Percentiles rank a stretch among this genome's conserved stretches.
These are phyloP conservation scores for Pueraria montana DNA, from an alignment of 306 rosid genomes.

Conservation along the genomic window DNA sequence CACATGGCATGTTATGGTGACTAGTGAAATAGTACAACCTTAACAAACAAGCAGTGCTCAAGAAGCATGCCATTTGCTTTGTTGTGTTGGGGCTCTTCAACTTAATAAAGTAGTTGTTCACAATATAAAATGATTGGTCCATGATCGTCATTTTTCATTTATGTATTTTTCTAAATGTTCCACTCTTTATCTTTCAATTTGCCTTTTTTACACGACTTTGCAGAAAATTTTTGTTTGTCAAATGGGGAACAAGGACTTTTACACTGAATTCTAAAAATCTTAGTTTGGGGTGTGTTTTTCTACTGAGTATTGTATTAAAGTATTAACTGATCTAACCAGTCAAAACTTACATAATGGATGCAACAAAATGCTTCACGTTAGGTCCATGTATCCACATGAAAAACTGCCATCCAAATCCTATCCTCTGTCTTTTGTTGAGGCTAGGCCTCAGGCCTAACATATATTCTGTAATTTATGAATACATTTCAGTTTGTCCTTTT, in stretches of 20 bases:
- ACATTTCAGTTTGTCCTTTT: slow-evolving; percentile 1
- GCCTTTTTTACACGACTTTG: background rate
- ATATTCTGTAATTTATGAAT: slow-evolving; percentile 8
- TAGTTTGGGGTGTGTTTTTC: background rate
- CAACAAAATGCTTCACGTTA: background rate
- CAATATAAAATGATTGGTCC: background rate
- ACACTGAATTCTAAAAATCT: background rate
- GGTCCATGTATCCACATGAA: slow-evolving; percentile 5
- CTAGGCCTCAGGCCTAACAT: background rate
- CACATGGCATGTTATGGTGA: slow-evolving; percentile 20
- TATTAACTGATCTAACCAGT: background rate
- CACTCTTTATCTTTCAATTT: background rate
- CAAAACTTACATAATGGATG: background rate
- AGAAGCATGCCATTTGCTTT: slow-evolving; percentile 31
- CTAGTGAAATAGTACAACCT: slow-evolving; percentile 14
- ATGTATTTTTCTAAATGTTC: background rate
- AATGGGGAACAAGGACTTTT: slow-evolving; percentile 3
- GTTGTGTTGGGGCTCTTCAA: background rate
- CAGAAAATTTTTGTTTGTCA: background rate
- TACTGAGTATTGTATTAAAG: background rate
- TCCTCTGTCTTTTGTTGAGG: background rate
- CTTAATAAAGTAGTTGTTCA: background rate
- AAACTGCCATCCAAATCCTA: background rate
- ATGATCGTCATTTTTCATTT: background rate
- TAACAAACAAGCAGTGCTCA: background rate